phyloP scores from a whole-genome alignment of 176 grass and related monocot genomes.

The Aechmea fasciata region DNA sequence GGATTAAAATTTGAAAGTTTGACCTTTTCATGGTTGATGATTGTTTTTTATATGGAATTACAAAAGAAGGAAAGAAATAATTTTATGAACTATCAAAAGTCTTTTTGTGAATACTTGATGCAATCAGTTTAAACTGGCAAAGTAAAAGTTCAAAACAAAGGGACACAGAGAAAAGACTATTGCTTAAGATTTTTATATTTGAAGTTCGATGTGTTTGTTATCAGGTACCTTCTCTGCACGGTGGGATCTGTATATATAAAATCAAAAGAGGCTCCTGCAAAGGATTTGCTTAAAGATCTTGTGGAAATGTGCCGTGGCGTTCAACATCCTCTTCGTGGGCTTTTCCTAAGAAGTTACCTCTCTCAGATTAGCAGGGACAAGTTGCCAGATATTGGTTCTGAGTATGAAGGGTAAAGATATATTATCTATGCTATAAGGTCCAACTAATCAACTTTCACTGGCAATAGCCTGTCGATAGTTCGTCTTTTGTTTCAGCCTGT shows the following conservation, averaged over 20 bases:
- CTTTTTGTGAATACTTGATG: no score
- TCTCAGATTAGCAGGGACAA: conserved; percentile 95
- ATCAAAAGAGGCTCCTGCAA: conserved; percentile 93
- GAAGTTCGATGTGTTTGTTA: conserved; percentile 28
- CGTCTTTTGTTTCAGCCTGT: no score
- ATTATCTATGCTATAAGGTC: neutral
- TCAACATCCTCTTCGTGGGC: conserved; percentile 86
- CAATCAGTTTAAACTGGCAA: no score
- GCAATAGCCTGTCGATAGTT: no score
- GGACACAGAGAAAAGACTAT: no score
- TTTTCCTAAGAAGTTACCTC: conserved; percentile 99
- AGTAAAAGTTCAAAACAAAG: no score
- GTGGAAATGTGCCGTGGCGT: conserved; percentile 96
- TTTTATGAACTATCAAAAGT: no score
- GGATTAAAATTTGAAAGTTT: no score
- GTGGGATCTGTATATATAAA: conserved; percentile 96
- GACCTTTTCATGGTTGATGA: no score
- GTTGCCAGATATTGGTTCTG: conserved; percentile 86
- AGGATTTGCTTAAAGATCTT: conserved; percentile 96
- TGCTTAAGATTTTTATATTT: neutral
- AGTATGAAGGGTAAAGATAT: conserved; percentile 72
- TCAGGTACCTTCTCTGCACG: conserved; percentile 92
- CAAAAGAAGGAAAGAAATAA: no score
- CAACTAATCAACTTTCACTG: no score
- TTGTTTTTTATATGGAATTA: no score